Percentiles rank a stretch among this genome's conserved stretches.
phyloP scores from a whole-genome alignment of 202 grass and related monocot species.

The Setaria viridis region DNA sequence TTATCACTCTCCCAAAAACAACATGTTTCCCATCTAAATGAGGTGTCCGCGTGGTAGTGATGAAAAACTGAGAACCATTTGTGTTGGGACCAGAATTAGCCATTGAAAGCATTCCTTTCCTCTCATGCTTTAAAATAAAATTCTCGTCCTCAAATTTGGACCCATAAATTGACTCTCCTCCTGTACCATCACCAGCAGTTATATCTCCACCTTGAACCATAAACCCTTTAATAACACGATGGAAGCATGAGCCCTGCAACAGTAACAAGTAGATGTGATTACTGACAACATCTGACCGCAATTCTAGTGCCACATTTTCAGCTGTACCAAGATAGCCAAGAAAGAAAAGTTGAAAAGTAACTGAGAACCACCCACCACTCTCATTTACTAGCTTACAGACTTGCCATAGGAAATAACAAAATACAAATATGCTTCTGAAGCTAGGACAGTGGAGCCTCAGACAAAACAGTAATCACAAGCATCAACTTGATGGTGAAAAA shows the following conservation, averaged over 20 bases:
- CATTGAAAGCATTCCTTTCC: slow-evolving; percentile 98
- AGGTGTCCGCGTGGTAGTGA: slow-evolving; percentile 90
- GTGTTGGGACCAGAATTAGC: slow-evolving; percentile 84
- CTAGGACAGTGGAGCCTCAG: neutral
- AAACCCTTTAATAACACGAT: slow-evolving; percentile 90
- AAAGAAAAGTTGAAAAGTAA: neutral
- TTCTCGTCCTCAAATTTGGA: slow-evolving; percentile 92
- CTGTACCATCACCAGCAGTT: slow-evolving; percentile 90
- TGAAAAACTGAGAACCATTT: slow-evolving; percentile 98
- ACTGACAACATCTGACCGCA: neutral
- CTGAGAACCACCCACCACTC: slow-evolving; percentile 3
- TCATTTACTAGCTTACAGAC: neutral
- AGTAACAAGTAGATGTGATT: slow-evolving; percentile 15
- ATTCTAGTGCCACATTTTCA: slow-evolving; percentile 13
- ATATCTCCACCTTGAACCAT: slow-evolving; percentile 99
- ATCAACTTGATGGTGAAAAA: neutral
- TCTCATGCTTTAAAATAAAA: slow-evolving; percentile 93
- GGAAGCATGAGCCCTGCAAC: slow-evolving; percentile 87
- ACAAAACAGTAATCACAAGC: slow-evolving; percentile 9
- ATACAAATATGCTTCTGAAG: slow-evolving; percentile 13
- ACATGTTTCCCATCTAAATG: slow-evolving; percentile 98
- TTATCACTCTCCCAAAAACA: slow-evolving; percentile 93
- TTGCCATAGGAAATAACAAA: neutral
- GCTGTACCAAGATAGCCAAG: neutral
- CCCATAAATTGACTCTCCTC: slow-evolving; percentile 97